Base-by-base conservation (phyloP, 1,284 basidiomycete species). In the Ganoderma multipileum region DNA sequence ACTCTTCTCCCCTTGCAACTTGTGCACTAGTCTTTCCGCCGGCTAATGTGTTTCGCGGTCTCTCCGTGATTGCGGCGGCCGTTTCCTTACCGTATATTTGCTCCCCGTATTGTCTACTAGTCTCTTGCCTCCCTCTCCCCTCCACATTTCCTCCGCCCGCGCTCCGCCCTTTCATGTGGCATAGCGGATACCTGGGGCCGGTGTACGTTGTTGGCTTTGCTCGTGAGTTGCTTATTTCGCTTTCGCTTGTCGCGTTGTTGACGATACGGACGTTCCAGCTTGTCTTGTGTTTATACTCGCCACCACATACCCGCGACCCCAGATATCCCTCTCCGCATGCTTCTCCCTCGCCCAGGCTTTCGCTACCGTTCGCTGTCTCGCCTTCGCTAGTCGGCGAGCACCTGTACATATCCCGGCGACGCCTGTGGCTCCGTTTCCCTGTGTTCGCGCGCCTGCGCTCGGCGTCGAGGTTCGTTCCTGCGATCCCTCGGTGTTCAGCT, bases 1-100 rank as follows among this genome's bases (percentile, higher is more conserved):
- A 26, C 20, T 54, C 59, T 55, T 58, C 68, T 62, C 58, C 68
- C 61, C 62, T 70, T 65, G 68, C 67, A 69, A 73, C 61, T 69
- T 77, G 75, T 76, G 74, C 75, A 76, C 63, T 77, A 77, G 75
- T 78, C 75, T 73, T 64, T 72, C 62, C 64, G 63, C 61, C 8
- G 65, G 65, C 69, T 63, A 71, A 69, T 68, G 62, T 57, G 60
- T 63, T 63, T 66, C 67, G 72, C 39, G 69, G 65, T 8, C 47
- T n/a, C 33, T 26, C 54, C 55, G 66, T 44, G 68, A 62, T 64
- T 52, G 63, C 61, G 64, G 66, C 65, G 62, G 66, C 69, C 61
- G 65, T 66, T 67, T 38, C 68, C n/a, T n/a, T 75, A 76, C 71
- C 68, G 64, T 75, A 74, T 67, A 72, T 66, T 63, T 75, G 67